Conservation (phyloP, 1,139 yeast species). For the Lodderomyces oxycetoniae region DNA sequence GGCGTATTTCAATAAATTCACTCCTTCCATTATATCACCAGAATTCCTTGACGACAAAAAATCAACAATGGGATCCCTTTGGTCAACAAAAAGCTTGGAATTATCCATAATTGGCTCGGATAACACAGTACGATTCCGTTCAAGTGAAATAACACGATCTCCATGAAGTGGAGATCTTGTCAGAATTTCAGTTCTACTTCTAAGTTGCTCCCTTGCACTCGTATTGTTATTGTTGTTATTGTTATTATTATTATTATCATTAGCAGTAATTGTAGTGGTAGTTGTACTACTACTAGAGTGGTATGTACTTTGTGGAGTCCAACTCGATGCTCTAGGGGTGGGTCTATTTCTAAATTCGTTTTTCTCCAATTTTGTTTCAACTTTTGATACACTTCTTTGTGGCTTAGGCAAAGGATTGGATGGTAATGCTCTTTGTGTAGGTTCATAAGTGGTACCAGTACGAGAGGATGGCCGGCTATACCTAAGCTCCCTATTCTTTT, state of each 20-base stretch:
- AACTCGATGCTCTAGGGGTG: conserved; percentile 10
- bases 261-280: not conserved
- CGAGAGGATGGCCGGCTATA: conserved; percentile 26
- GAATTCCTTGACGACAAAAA: conserved; percentile 31
- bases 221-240: not conserved
- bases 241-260: not conserved
- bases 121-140: not conserved
- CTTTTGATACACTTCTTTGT: conserved; percentile 3
- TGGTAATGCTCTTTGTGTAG: not conserved
- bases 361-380: conserved; percentile 4
- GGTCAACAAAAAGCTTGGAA: conserved; percentile 1
- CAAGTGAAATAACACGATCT: not conserved
- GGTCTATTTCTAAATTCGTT: conserved; percentile 3
- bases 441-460: conserved; percentile 6
- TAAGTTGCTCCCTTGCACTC: no score
- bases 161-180: conserved; percentile 5
- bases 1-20: conserved; percentile 36
- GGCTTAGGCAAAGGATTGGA: conserved; percentile 8
- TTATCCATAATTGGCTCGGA: not conserved
- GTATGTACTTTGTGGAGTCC: conserved; percentile 9
- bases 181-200: conserved; percentile 11
- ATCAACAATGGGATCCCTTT: conserved; percentile 31
- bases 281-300: not conserved
- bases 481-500: conserved; percentile 30
- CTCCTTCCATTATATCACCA: conserved; percentile 31